Evolutionary conservation across 306 rosid genomes (phyloP).

Genomic region (Abrus pulchellus): DNA sequence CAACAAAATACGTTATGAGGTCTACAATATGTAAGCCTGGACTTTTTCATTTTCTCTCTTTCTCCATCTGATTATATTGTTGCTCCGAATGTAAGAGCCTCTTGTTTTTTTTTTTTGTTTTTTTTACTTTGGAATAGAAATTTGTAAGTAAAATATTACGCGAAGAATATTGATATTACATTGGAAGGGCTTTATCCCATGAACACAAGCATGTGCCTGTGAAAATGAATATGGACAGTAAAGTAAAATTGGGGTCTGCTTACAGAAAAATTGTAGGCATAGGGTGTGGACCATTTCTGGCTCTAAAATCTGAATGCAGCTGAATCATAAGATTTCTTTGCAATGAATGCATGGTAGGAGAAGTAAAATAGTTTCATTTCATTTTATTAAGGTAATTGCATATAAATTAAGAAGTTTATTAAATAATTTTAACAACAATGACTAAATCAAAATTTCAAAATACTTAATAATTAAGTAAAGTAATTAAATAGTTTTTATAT

Average conservation of each 20-base stretch:
- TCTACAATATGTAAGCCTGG: too few species aligned
- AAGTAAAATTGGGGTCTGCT: not conserved
- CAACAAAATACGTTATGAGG: too few species aligned
- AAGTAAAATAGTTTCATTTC: not conserved
- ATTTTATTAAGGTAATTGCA: not conserved
- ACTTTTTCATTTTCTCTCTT: not conserved
- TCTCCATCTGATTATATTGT: too few species aligned
- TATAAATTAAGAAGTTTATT: too few species aligned
- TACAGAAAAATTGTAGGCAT: not conserved
- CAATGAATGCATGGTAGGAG: not conserved
- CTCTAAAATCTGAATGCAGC: not conserved
- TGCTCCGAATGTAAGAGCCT: too few species aligned
- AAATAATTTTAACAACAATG: too few species aligned
- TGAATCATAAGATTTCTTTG: not conserved
- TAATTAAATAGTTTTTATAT: too few species aligned
- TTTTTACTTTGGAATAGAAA: not conserved
- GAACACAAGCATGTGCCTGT: not conserved
- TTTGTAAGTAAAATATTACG: not conserved
- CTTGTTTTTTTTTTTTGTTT: too few species aligned
- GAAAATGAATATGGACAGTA: not conserved
- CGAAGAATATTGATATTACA: not conserved
- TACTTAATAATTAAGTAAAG: too few species aligned
- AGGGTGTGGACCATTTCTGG: conserved; percentile 35
- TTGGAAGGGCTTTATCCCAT: not conserved
- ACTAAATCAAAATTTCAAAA: too few species aligned